phyloP scores from a whole-genome alignment of 495 filamentous ascomycete species.

The Penicillium cinerascens region DNA sequence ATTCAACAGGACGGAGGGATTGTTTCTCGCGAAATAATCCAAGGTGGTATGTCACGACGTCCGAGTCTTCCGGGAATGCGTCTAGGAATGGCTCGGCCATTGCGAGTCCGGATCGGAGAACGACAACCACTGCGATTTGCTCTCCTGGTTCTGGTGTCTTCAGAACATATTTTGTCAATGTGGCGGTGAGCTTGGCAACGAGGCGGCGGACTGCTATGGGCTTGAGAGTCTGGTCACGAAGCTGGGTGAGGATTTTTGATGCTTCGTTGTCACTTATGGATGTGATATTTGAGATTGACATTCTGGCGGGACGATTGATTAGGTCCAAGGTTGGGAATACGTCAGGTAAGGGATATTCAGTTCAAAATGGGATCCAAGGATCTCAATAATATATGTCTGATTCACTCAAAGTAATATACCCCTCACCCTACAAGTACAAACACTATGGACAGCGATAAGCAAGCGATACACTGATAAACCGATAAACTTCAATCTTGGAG shows the following conservation, averaged over 20 bases:
- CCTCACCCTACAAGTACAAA: background rate
- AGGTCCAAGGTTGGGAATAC: background rate
- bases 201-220: constrained; percentile 20
- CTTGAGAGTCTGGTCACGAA: constrained; percentile 22
- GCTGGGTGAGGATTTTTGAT: constrained; percentile 17
- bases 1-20: constrained; percentile 82
- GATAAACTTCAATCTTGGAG: background rate
- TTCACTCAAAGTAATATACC: background rate
- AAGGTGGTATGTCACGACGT: constrained; percentile 65
- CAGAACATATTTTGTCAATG: constrained; percentile 13
- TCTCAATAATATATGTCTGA: background rate
- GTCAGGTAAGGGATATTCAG: background rate
- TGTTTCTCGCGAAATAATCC: constrained; percentile 82
- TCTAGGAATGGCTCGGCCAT: constrained; percentile 29
- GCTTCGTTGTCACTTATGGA: constrained; percentile 9
- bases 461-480: background rate
- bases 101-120: constrained; percentile 30
- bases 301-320: background rate
- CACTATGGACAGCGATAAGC: background rate
- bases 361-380: background rate
- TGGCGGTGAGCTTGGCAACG: constrained; percentile 15
- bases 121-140: constrained; percentile 25
- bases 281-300: constrained; percentile 13
- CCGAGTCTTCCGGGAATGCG: constrained; percentile 13
- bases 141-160: constrained; percentile 12